Evolutionary conservation across 2,329 filamentous ascomycete species (phyloP).

Genomic region (Talaromyces sp.): DNA sequence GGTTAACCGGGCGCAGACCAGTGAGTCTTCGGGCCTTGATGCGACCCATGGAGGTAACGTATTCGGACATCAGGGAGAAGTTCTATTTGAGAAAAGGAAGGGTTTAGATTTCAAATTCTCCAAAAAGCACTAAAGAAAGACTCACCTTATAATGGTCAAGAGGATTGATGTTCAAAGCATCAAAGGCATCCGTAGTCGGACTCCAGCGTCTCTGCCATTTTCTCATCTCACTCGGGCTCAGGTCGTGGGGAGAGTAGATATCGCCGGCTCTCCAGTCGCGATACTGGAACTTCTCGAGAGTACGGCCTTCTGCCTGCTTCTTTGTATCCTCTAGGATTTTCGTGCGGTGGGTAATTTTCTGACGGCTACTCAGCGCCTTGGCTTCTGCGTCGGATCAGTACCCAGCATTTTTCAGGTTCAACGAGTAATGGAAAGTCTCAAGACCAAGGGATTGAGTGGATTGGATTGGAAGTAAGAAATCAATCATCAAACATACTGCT

Average conservation of each 20-base stretch:
- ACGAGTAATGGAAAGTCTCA: background rate
- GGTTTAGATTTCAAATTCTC: constrained; percentile 7
- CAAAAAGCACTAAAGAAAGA: background rate
- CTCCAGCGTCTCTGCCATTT: constrained; percentile 65
- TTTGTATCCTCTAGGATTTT: constrained; percentile 33
- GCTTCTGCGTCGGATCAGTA: constrained; percentile 13
- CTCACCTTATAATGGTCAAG: constrained; percentile 80
- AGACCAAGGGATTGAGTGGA: background rate
- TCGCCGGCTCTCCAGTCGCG: constrained; percentile 74
- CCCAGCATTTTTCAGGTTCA: background rate
- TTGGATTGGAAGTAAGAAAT: background rate
- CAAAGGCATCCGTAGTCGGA: constrained; percentile 66
- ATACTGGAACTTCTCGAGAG: constrained; percentile 41
- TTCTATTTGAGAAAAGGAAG: constrained; percentile 56
- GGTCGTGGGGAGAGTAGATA: constrained; percentile 84
- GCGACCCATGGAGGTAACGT: constrained; percentile 75
- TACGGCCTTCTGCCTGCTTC: constrained; percentile 30
- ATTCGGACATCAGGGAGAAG: constrained; percentile 86
- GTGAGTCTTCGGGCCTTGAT: constrained; percentile 75
- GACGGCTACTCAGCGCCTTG: constrained; percentile 18
- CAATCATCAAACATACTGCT: background rate
- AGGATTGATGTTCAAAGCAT: constrained; percentile 73
- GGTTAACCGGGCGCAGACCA: constrained; percentile 80
- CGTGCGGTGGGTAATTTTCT: constrained; percentile 26
- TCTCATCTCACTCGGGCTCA: constrained; percentile 69